Percentiles rank a stretch among this genome's conserved stretches.
These are phyloP conservation scores for Gilbertella persicaria DNA, from an alignment of 371 early-diverging fungal species.

Conservation along the genomic window DNA sequence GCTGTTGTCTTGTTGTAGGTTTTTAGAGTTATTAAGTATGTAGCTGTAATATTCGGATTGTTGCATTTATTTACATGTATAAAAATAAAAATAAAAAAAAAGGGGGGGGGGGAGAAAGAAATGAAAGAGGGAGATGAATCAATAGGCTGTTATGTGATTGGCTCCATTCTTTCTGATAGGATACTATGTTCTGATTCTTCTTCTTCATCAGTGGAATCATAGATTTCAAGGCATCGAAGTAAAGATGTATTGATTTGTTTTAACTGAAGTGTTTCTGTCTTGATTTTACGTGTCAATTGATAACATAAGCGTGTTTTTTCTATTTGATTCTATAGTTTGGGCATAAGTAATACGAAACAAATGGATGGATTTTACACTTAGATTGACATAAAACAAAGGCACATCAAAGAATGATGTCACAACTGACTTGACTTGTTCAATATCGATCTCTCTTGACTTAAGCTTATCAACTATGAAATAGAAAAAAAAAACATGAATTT, in stretches of 20 bases:
- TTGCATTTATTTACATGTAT: slow-evolving; percentile 10
- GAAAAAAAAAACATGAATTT: no score
- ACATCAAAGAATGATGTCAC: slow-evolving; percentile 8
- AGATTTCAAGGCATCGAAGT: neutral
- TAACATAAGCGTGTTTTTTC: slow-evolving; percentile 8
- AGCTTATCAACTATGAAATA: slow-evolving; percentile 27
- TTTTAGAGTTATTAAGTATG: slow-evolving; percentile 6
- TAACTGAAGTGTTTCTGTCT: neutral
- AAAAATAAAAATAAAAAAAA: neutral
- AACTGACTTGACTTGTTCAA: slow-evolving; percentile 8
- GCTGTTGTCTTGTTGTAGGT: neutral
- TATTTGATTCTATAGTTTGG: slow-evolving; percentile 4
- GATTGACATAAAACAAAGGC: slow-evolving; percentile 26
- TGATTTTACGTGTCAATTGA: slow-evolving; percentile 14
- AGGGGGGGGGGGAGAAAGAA: neutral
- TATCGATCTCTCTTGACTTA: slow-evolving; percentile 15
- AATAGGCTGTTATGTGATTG: neutral
- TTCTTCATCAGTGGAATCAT: neutral
- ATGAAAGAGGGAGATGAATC: no score
- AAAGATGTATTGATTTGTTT: neutral
- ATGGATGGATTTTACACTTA: slow-evolving; percentile 12
- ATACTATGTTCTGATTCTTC: neutral
- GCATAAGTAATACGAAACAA: neutral
- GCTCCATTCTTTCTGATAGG: neutral
- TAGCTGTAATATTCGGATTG: slow-evolving; percentile 18